Conservation (phyloP, 2,329 filamentous ascomycete species). For the Aureobasidium sp. region DNA sequence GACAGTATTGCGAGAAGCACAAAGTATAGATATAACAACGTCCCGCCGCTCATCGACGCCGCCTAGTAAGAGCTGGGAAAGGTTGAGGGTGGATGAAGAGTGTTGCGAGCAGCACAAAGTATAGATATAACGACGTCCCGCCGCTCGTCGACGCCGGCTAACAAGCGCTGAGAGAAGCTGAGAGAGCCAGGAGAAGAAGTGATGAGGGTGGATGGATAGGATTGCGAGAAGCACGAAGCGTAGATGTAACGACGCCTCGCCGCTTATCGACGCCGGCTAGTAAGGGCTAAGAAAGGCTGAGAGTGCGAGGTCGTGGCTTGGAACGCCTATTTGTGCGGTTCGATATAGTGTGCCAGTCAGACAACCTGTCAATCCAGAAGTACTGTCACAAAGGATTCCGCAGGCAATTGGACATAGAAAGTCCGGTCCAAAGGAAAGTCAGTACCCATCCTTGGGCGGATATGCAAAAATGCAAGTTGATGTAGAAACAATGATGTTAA, state of each 20-base stretch:
- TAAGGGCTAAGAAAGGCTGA: neutral
- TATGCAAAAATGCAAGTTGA: neutral
- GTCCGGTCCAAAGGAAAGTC: neutral
- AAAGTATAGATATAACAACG: no score
- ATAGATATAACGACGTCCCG: no score
- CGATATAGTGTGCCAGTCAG: neutral
- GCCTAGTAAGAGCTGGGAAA: neutral
- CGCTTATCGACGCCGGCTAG: neutral
- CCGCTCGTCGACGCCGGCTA: no score
- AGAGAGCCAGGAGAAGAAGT: neutral
- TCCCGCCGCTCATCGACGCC: neutral
- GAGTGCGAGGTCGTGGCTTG: neutral
- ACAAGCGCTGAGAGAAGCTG: no score
- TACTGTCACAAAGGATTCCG: neutral
- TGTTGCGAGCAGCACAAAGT: no score
- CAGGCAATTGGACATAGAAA: neutral
- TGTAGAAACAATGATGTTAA: neutral
- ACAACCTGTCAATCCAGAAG: neutral
- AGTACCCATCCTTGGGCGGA: neutral
- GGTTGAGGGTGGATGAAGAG: no score
- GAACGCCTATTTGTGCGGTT: no score
- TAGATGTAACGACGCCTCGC: neutral
- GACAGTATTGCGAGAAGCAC: neutral
- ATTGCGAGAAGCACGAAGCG: neutral
- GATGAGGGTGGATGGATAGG: neutral